Evolutionary conservation across 805 yeast species (phyloP).

Genomic region (Metschnikowia lochheadii): DNA sequence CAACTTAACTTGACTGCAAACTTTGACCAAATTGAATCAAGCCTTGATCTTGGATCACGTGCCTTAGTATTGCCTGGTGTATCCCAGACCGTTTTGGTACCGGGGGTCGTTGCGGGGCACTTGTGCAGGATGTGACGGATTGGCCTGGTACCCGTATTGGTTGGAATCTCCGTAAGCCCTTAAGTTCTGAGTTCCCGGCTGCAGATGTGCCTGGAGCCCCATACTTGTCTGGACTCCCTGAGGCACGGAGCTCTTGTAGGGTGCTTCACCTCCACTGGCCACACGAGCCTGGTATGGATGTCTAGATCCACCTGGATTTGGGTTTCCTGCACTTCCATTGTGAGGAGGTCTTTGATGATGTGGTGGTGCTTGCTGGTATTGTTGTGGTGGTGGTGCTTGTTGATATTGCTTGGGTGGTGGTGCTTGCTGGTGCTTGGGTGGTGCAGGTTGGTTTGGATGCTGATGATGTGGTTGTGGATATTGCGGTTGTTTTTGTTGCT

Average conservation of each 20-base stretch:
- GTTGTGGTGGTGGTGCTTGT: neutral
- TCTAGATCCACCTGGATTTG: neutral
- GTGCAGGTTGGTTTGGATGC: neutral
- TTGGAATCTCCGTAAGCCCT: conserved; percentile 1
- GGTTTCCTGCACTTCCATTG: neutral
- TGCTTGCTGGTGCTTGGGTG: conserved; percentile 9
- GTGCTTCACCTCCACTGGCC: conserved; percentile 8
- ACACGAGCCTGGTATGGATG: conserved; percentile 7
- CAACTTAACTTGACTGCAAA: neutral
- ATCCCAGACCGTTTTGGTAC: neutral
- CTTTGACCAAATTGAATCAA: no score
- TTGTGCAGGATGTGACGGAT: neutral
- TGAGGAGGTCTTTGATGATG: neutral
- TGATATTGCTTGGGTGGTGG: neutral
- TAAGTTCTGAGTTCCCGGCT: neutral
- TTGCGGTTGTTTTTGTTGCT: conserved; percentile 2
- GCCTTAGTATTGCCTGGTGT: conserved; percentile 5
- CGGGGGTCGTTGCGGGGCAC: neutral
- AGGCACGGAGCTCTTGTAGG: conserved; percentile 12
- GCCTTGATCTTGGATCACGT: neutral
- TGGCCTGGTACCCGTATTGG: conserved; percentile 3
- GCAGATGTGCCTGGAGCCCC: conserved; percentile 7
- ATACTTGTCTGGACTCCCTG: conserved; percentile 3
- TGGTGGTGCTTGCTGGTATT: conserved; percentile 9
- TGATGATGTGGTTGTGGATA: neutral